Percentiles rank a stretch among this genome's conserved stretches.
These are phyloP conservation scores for Jacaranda mimosifolia DNA, from an alignment of 257 asterid species.

Conservation along the genomic window DNA sequence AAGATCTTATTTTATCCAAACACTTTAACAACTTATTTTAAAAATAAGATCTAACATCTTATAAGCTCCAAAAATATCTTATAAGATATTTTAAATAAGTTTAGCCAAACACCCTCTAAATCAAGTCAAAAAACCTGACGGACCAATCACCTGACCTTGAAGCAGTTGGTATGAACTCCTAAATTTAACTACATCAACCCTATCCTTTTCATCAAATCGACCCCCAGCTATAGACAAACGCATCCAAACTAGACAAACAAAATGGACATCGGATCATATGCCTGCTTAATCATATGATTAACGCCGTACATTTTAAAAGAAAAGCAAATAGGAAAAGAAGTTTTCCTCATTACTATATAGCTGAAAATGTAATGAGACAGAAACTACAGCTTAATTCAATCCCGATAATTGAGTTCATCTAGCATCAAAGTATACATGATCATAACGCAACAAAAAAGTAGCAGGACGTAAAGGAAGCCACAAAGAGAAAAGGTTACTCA, in stretches of 20 bases:
- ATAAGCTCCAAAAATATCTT: too few species aligned
- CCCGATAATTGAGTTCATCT: background rate
- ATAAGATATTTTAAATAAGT: too few species aligned
- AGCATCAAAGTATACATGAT: slow-evolving; percentile 21
- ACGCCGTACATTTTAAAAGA: background rate
- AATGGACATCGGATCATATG: background rate
- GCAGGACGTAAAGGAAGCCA: slow-evolving; percentile 40
- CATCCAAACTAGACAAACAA: background rate
- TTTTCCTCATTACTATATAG: slow-evolving; percentile 3
- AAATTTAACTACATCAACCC: too few species aligned
- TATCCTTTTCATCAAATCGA: too few species aligned
- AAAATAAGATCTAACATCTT: too few species aligned
- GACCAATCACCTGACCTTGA: too few species aligned
- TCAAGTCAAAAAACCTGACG: too few species aligned
- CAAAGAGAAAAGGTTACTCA: slow-evolving; percentile 22
- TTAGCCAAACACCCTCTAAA: too few species aligned
- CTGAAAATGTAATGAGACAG: slow-evolving; percentile 30
- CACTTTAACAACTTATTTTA: too few species aligned
- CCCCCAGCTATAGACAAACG: too few species aligned
- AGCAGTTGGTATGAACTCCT: too few species aligned
- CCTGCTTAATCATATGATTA: background rate
- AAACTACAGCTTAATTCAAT: slow-evolving; percentile 21
- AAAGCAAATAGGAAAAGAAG: background rate
- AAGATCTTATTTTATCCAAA: too few species aligned
- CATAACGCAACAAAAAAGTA: slow-evolving; percentile 45